Evolutionary conservation across 202 grass and related monocot genomes (phyloP), one percentile per base, ranked within the genome.

Genomic region (Eragrostis tef): DNA sequence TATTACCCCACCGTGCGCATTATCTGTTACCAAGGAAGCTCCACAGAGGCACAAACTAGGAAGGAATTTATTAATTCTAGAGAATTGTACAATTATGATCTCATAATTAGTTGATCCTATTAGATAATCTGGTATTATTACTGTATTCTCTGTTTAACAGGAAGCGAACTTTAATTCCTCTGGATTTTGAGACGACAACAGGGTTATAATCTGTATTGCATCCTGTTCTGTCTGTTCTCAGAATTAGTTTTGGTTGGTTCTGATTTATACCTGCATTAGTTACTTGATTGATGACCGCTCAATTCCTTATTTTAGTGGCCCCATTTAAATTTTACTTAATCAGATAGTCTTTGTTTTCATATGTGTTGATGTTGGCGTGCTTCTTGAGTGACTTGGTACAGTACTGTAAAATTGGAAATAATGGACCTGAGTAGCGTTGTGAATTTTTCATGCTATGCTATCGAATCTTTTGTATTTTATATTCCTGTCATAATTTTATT

Each of bases 121-220:
- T 83, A 52, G 60, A 41, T 65, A 75, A 26, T 67, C 44, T 31
- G 8, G 21, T 45, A 41, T 67, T 34, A 27, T 68, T 39, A 77
- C 64, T 50, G 5, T 12, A 8, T 59, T 46, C 25, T 76, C 47
- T 60, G 25, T 15, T 51, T 11, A 81, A 25, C 71, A 59, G 24
- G 42, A 20, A 41, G 25, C 12, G 62, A 29, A 15, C 6, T 81
- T 81, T 70, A 8, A n/a, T 60, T 71, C 11, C 43, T 39, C 17
- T 81, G 11, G 1, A 21, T 45, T 61, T 71, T 43, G 11, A 74
- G 17, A 16, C 8, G 71, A 75, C 0, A 27, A 44, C 29, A 39
- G 17, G 50, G 29, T 56, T 59, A 14, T 15, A 6, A 27, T 52
- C 6, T 51, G 59, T 9, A 27, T 25, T 73, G n/a, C 6, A 29